phyloP scores from a whole-genome alignment of 2,329 filamentous ascomycete genomes.

The Calonectria leucothoes region DNA sequence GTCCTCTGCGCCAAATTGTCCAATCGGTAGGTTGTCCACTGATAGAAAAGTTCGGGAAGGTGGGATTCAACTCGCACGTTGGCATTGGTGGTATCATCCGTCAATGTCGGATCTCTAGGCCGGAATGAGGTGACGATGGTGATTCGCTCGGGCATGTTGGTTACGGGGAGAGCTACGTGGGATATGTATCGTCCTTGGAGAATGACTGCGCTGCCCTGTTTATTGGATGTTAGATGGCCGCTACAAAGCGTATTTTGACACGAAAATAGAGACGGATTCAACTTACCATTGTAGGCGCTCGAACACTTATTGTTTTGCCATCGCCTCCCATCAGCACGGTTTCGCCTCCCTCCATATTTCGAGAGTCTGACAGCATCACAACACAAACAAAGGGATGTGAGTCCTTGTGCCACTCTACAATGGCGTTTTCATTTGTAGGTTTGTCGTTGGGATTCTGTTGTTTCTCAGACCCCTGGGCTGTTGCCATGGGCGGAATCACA shows the following conservation, averaged over 20 bases:
- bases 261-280: too few relatives aligned
- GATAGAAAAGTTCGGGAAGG: slow-evolving; percentile 43
- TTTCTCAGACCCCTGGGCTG: slow-evolving; percentile 9
- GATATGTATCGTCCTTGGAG: slow-evolving; percentile 59
- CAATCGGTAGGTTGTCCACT: slow-evolving; percentile 44
- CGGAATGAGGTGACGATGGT: slow-evolving; percentile 60
- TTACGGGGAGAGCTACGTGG: slow-evolving; percentile 55
- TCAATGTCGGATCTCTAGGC: slow-evolving; percentile 50
- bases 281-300: slow-evolving; percentile 38
- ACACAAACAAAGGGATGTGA: slow-evolving; percentile 64
- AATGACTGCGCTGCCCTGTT: slow-evolving; percentile 53
- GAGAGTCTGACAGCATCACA: slow-evolving; percentile 61
- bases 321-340: slow-evolving; percentile 42
- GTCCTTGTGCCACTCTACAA: slow-evolving; percentile 60
- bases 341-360: slow-evolving; percentile 57
- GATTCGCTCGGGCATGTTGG: slow-evolving; percentile 56
- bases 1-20: slow-evolving; percentile 38
- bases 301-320: slow-evolving; percentile 39
- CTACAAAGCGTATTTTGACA: neutral
- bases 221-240: neutral
- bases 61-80: slow-evolving; percentile 42
- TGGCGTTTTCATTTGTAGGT: slow-evolving; percentile 26
- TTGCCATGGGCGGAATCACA: slow-evolving; percentile 41
- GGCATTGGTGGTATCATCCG: slow-evolving; percentile 53
- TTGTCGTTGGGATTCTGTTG: slow-evolving; percentile 26